These are phyloP conservation scores for Ajuga reptans DNA, from an alignment of 305 asterid genomes.

Conservation along the genomic window DNA sequence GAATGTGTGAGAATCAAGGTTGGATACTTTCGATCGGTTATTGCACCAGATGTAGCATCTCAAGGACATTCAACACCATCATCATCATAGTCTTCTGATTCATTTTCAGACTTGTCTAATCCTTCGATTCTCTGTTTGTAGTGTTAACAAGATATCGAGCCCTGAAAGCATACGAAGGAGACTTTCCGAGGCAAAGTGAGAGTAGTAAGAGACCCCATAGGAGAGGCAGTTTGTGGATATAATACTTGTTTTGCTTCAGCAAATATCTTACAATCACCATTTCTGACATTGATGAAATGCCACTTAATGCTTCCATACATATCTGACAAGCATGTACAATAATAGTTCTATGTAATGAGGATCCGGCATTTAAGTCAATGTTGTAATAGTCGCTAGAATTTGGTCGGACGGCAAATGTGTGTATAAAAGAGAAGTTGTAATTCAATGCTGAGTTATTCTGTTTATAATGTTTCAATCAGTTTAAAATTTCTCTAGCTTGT, in stretches of 20 bases:
- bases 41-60: too few species aligned
- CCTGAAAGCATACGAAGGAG: conserved; percentile 47
- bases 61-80: not conserved
- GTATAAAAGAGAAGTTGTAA: too few species aligned
- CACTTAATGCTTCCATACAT: not conserved
- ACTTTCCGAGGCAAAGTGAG: conserved; percentile 49
- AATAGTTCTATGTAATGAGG: not conserved
- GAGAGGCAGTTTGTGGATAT: conserved; percentile 11
- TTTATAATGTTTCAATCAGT: not conserved
- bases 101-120: not conserved
- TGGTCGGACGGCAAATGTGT: too few species aligned
- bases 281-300: conserved; percentile 10
- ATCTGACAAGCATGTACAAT: not conserved
- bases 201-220: not conserved
- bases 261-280: not conserved
- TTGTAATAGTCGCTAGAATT: too few species aligned
- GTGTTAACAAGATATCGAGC: conserved; percentile 51
- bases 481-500: not conserved
- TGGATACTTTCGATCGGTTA: too few species aligned
- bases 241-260: not conserved
- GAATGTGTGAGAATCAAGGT: too few species aligned
- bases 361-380: too few species aligned
- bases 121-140: conserved; percentile 28
- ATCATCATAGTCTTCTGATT: not conserved
- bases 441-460: not conserved